Base-by-base conservation (phyloP, 2,329 filamentous ascomycete genomes). In the Pseudonectria foliicola region DNA sequence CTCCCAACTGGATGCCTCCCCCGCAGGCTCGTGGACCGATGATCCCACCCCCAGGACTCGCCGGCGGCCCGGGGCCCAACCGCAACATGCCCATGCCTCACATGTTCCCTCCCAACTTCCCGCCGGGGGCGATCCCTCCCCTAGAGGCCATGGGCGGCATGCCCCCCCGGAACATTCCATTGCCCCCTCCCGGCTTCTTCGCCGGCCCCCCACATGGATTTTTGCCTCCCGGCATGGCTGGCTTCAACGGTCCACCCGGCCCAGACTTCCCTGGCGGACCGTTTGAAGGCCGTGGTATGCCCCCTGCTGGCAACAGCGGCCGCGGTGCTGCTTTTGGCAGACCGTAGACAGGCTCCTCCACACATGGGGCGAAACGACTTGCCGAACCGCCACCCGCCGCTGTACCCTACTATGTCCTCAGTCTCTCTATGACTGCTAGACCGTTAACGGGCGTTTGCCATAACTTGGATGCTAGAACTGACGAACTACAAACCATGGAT, bases 21-120 rank as follows among this genome's bases (percentile, higher is more conserved):
- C 64, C 65, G 6, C 54, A 54, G 37, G 53, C 54, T 38, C 52
- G 61, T 14, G 67, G 69, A 12, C 71, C 70, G 21, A 77, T 80
- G 64, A 73, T 76, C 24, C 73, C 75, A 15, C 77, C 76, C n/a
- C 77, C 75, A 4, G 76, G 77, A 12, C 64, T 80, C 30, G 47
- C 47, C 12, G 45, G 41, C 16, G 48, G 48, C 25, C 47, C 53
- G 29, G 45, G 53, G 6, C 54, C 53, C 4, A 55, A 47, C 29
- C 58, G 61, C 25, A 63, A 55, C 40, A 64, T 70, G 42, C 71
- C 71, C 12, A 67, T 75, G 56, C 72, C 70, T 34, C 71, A 68
- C 42, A 77, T 77, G 65, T 79, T 74, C 48, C 73, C 73, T 13
- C 73, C 74, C n/a, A 77, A 72, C 53, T 80, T 80, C 43, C 70